Percentiles rank a stretch among this genome's conserved stretches.
These are phyloP conservation scores for Trichoderma breve DNA, from an alignment of 2,329 filamentous ascomycete genomes.

Conservation along the genomic window DNA sequence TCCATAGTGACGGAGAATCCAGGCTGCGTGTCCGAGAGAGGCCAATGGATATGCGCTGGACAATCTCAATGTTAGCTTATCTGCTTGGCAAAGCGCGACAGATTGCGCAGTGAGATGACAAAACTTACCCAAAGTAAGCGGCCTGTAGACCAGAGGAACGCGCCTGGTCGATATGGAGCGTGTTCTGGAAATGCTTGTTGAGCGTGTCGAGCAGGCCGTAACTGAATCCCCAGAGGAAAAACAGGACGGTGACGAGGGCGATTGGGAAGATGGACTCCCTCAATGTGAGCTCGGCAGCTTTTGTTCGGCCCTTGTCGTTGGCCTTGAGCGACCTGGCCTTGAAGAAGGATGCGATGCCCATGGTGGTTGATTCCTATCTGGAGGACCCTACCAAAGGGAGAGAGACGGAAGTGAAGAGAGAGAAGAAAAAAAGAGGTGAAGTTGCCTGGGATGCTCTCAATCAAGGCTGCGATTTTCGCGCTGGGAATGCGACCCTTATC, in stretches of 20 bases:
- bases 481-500: conserved; percentile 20
- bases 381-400: background rate
- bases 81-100: background rate
- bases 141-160: conserved; percentile 48
- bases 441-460: background rate
- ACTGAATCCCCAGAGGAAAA: conserved; percentile 49
- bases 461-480: background rate
- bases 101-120: conserved; percentile 33
- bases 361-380: conserved; percentile 14
- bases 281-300: conserved; percentile 57
- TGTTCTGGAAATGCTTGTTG: conserved; percentile 50
- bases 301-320: conserved; percentile 41
- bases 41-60: conserved; percentile 64
- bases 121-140: conserved; percentile 54
- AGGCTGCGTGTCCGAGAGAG: conserved; percentile 63
- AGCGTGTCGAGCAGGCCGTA: conserved; percentile 48
- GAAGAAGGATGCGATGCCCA: conserved; percentile 47
- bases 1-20: conserved; percentile 62
- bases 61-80: conserved; percentile 16
- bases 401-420: background rate
- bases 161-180: conserved; percentile 44
- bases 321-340: conserved; percentile 45
- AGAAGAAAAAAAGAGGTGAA: background rate
- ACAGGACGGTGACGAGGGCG: conserved; percentile 49
- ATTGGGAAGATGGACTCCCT: conserved; percentile 66